A percentile compares a stretch with the other conserved stretches of the same genome.
Conservation (phyloP, 768 basidiomycete species). For the Rhizopogon sp. region DNA sequence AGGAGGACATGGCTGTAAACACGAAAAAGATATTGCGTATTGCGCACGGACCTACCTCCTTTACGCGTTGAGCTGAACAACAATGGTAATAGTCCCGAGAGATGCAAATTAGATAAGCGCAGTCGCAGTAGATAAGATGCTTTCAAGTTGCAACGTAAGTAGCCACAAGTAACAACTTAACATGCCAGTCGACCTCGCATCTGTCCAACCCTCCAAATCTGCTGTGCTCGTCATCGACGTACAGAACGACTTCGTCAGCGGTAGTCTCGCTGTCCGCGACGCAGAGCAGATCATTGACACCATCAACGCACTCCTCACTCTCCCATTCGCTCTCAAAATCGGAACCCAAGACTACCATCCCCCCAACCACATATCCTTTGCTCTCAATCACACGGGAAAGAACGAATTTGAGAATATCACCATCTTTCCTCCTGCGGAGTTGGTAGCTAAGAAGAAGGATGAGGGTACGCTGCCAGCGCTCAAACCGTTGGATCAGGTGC, state of each 20-base stretch:
- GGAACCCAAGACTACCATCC: slow-evolving; percentile 61
- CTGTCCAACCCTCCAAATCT: slow-evolving; percentile 5
- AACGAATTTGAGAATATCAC: slow-evolving; percentile 36
- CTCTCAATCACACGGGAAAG: slow-evolving; percentile 40
- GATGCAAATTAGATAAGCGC: too few species aligned
- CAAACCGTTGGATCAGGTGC: slow-evolving; percentile 40
- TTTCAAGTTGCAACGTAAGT: too few species aligned
- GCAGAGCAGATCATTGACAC: slow-evolving; percentile 53
- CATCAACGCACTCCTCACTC: slow-evolving; percentile 53
- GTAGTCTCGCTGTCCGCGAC: slow-evolving; percentile 64
- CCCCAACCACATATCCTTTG: slow-evolving; percentile 67
- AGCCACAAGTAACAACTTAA: neutral
- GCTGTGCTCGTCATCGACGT: slow-evolving; percentile 74
- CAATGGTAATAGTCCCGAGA: too few species aligned
- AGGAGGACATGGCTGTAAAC: slow-evolving; percentile 7
- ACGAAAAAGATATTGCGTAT: neutral
- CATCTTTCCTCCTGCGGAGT: slow-evolving; percentile 27
- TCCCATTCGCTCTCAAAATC: slow-evolving; percentile 47
- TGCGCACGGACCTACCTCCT: neutral
- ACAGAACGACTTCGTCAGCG: slow-evolving; percentile 80
- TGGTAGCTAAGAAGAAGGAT: slow-evolving; percentile 26
- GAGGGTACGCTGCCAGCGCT: slow-evolving; percentile 2
- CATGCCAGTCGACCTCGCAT: neutral
- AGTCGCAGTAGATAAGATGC: too few species aligned
- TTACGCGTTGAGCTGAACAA: neutral